Conservation (phyloP, 768 basidiomycete species). For the Lactifluus hygrophoroides region DNA sequence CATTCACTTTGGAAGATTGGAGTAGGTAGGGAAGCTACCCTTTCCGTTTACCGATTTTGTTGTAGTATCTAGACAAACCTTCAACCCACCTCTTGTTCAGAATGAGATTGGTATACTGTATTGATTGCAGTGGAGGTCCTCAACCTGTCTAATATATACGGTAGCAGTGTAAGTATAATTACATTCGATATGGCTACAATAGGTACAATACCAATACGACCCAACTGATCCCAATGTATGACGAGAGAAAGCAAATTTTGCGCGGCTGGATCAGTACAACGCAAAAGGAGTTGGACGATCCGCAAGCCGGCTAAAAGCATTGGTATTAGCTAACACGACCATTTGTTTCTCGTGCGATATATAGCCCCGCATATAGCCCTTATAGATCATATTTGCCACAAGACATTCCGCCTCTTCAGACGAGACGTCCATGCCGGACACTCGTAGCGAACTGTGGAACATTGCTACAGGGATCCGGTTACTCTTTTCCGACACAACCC, state of each 20-base stretch:
- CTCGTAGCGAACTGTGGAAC: conserved; percentile 67
- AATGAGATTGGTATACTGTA: not conserved
- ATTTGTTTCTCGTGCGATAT: conserved; percentile 94
- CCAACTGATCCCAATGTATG: not conserved
- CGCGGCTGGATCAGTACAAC: conserved; percentile 19
- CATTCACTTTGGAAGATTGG: conserved; percentile 77
- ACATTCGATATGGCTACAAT: not conserved
- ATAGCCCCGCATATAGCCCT: conserved; percentile 88
- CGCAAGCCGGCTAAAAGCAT: conserved; percentile 70
- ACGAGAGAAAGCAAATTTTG: not conserved
- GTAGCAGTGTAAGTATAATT: not conserved
- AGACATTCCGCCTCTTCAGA: conserved; percentile 87
- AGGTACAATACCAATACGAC: not conserved
- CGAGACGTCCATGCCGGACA: conserved; percentile 63
- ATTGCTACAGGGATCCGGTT: conserved; percentile 74
- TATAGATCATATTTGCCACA: conserved; percentile 92
- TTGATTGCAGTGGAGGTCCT: not conserved
- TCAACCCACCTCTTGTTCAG: not conserved
- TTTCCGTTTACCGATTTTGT: not conserved
- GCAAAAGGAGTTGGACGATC: conserved; percentile 51
- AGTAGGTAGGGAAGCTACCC: conserved; percentile 31
- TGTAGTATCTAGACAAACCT: not conserved
- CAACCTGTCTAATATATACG: not conserved
- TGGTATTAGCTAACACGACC: conserved; percentile 77
- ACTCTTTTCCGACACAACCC: conserved; percentile 65